Base-by-base conservation (phyloP, 148 eudicot genomes). In the Amaranthus cruentus region DNA sequence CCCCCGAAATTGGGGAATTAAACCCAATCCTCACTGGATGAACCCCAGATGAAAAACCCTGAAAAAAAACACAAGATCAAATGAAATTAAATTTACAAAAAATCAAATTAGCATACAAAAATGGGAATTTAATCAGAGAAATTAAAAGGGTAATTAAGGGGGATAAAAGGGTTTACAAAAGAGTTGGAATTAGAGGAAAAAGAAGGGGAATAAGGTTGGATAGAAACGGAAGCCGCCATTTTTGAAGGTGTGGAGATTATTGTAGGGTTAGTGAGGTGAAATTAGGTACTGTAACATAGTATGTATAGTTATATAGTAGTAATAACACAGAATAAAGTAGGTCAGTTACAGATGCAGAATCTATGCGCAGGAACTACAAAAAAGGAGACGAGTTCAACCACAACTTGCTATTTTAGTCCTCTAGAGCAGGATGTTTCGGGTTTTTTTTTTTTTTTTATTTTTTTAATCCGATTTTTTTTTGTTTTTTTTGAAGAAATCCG, bases 141-240 rank as follows among this genome's bases (percentile, higher is more conserved):
- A 4, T 14, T 6, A n/a, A 43, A 4, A 68, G 2, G 57, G 18
- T 38, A 62, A 73, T 18, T 47, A 61, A 73, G 38, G 53, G 12
- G 48, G n/a, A 52, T 7, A 18, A 9, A 44, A 15, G 14, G 28
- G 62, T 78, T 78, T 76, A 82, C 90, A 46, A 57, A 74, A 15
- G 81, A 67, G 46, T 38, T 58, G 47, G 62, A 76, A 60, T 82
- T 75, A 69, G 84, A 55, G 46, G 81, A 65, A 3, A 76, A 15
- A 21, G 89, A 76, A 71, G 79, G 44, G 3, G 57, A 75, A 18
- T 55, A 67, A 51, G 82, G 62, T 44, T 66, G 43, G 64, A 72
- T 62, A 71, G 89, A 84, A 49, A 82, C 62, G 38, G 89, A 71
- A 74, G 80, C 48, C n/a, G 76, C 78, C 82, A 80, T 80, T 80